Base-by-base conservation (phyloP, 306 rosid species). In the Rosa chinensis region DNA sequence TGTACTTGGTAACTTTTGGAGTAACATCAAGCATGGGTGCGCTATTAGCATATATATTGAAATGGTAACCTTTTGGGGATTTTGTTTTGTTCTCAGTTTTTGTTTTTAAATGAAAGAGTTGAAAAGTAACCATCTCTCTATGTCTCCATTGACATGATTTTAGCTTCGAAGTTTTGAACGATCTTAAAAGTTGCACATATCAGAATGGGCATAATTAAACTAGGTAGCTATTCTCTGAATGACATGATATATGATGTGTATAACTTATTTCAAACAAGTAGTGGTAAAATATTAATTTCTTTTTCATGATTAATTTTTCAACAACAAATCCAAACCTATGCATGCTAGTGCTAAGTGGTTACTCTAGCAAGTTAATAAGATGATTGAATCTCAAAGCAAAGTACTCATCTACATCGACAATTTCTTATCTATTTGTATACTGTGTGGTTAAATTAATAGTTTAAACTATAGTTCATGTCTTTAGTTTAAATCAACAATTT, bases 61-160 rank as follows among this genome's bases (percentile, higher is more conserved):
- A 66, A 66, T 39, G 48, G 14, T 37, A 66, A 47, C 18, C 35
- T 39, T 2, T 25, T 7, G 40, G 28, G 66, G 48, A 5, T 35
- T 73, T 50, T 55, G 25, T 20, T 28, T 47, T 49, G 37, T 70
- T 49, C 35, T 21, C 1, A 3, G 6, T 53, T 35, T 49, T 49
- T 28, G 44, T 23, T 8, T n/a, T 17, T 4, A 18, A 17, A 72
- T 18, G 20, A 72, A 32, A 9, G 40, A 58, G 5, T 0, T 18
- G 17, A 6, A 70, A 70, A 78, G 35, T 28, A 61, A 4, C 40
- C 70, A 17, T 52, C 32, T 32, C 63, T 28, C 56, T 6, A 16
- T 48, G 40, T 59, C 50, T 74, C 52, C 18, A 44, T 10, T 8
- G 73, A 61, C 75, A 44, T 66, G 53, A 82, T 82, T 77, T 37